phyloP scores from a whole-genome alignment of 352 stramenopile genomes.

The Phytophthora fragariaefolia region DNA sequence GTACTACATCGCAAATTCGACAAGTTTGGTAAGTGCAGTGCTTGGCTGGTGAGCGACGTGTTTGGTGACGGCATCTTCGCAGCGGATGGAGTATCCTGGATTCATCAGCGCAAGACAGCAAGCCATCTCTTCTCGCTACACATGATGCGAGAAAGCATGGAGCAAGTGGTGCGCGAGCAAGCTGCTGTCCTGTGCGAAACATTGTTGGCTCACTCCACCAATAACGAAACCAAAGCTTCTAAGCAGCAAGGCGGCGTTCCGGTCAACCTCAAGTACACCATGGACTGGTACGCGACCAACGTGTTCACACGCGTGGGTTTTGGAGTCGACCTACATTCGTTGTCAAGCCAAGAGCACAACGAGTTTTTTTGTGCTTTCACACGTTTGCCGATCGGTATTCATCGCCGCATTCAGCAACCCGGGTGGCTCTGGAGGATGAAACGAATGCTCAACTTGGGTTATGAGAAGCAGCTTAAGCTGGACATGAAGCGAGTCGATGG shows the following conservation, averaged over 20 bases:
- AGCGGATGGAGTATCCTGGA: constrained; percentile 67
- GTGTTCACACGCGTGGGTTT: constrained; percentile 79
- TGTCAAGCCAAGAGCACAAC: constrained; percentile 33
- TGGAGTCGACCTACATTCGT: constrained; percentile 52
- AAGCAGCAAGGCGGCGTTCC: constrained; percentile 3
- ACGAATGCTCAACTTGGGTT: constrained; percentile 32
- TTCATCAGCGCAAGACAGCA: constrained; percentile 75
- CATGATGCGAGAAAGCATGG: constrained; percentile 64
- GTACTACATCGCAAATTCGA: constrained; percentile 75
- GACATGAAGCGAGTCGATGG: constrained; percentile 45
- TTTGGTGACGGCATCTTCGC: constrained; percentile 79
- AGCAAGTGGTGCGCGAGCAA: constrained; percentile 47
- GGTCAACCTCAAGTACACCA: constrained; percentile 48
- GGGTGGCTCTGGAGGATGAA: constrained; percentile 57
- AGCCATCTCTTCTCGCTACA: constrained; percentile 88
- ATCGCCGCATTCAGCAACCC: constrained; percentile 59
- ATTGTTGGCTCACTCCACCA: constrained; percentile 28
- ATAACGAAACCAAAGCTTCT: not conserved
- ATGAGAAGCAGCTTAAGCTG: constrained; percentile 45
- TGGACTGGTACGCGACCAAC: constrained; percentile 64
- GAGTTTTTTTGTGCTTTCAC: constrained; percentile 46
- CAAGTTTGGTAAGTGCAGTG: constrained; percentile 71
- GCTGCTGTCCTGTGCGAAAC: constrained; percentile 38
- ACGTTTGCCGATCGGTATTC: constrained; percentile 36
- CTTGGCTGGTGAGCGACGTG: constrained; percentile 51